Percentiles rank a stretch among this genome's conserved stretches.
These are phyloP conservation scores for Penicillium vulpinum DNA, from an alignment of 2,329 filamentous ascomycete species.

Conservation along the genomic window DNA sequence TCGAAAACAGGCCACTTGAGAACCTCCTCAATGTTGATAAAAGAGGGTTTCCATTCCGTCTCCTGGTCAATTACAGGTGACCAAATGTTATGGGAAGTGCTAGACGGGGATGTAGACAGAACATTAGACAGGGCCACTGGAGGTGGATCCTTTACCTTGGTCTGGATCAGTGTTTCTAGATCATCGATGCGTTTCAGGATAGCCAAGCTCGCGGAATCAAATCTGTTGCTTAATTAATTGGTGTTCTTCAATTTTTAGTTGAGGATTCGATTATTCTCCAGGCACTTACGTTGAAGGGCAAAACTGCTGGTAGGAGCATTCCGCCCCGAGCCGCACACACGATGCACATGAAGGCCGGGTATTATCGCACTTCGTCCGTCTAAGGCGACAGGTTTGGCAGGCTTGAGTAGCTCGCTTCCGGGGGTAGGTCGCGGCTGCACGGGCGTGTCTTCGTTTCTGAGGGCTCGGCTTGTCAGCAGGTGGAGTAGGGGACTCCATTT, in stretches of 20 bases:
- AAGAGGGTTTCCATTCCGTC: not conserved
- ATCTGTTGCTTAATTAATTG: not conserved
- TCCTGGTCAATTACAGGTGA: not conserved
- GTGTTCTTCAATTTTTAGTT: too few species aligned
- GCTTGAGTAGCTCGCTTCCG: constrained; percentile 12
- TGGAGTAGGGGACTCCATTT: too few species aligned
- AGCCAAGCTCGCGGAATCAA: constrained; percentile 8
- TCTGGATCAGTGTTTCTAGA: constrained; percentile 1
- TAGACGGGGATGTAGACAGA: too few species aligned
- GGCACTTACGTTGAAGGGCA: too few species aligned
- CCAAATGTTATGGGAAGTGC: too few species aligned
- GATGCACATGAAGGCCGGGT: constrained; percentile 8
- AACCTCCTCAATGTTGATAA: constrained; percentile 3
- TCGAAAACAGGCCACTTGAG: not conserved
- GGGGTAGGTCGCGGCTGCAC: constrained; percentile 1
- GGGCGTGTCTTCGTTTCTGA: not conserved
- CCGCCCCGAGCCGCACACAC: constrained; percentile 7
- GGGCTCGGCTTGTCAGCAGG: too few species aligned
- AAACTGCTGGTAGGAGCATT: not conserved
- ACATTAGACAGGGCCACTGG: not conserved
- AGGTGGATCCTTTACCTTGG: not conserved
- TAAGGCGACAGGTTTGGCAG: constrained; percentile 8
- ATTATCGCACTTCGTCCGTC: constrained; percentile 13
- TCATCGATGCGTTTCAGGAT: constrained; percentile 12
- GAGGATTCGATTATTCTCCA: too few species aligned